Evolutionary conservation across 2,329 filamentous ascomycete genomes (phyloP), one percentile per base, ranked within the genome.

Genomic region (Lizonia empirigonia): DNA sequence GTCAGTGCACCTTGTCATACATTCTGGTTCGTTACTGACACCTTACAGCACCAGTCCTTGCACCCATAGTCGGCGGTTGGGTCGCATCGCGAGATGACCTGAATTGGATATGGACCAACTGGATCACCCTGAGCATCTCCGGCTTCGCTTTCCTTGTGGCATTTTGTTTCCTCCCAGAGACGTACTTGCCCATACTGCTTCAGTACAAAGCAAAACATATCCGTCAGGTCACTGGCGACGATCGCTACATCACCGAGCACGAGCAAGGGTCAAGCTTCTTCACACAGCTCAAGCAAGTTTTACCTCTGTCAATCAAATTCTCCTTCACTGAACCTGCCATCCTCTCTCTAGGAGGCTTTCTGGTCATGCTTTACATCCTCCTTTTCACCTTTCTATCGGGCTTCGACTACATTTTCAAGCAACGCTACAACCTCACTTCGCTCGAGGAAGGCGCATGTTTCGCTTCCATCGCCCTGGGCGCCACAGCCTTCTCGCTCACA

Each of bases 111-210:
- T 54, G 51, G 51, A 34, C 33, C 2, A 26, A 54, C 8, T 54
- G 45, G 51, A 46, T 54, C 16, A 46, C 51, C 7, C 26, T 50
- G 10, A 23, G 46, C 36, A 54, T 46, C 12, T 46, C 51, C 18
- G 37, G 19, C 5, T 50, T 50, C 22, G 51, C 46, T 10, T 50
- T 54, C 20, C 32, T 50, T 1, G 2, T 47, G 13, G 51, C 46
- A 2, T 41, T 50, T 8, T 34, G 78, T 7, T 76, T 78, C 48
- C 67, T 78, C 7, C 80, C 78, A 0, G 80, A 82, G 64, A 82
- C 79, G 0, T 81, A 78, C 53, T 64, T 74, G 1, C 78, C 77
- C 0, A 56, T 68, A 2, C 50, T 74, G 0, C 53, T 73, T 13
- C 53, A 56, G 13, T 73, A 62, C 61, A 69, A 69, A 44, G 71